A percentile compares a stretch with the other conserved stretches of the same genome.
Conservation (phyloP, 768 basidiomycete genomes). For the Boletus vinaceobasis region DNA sequence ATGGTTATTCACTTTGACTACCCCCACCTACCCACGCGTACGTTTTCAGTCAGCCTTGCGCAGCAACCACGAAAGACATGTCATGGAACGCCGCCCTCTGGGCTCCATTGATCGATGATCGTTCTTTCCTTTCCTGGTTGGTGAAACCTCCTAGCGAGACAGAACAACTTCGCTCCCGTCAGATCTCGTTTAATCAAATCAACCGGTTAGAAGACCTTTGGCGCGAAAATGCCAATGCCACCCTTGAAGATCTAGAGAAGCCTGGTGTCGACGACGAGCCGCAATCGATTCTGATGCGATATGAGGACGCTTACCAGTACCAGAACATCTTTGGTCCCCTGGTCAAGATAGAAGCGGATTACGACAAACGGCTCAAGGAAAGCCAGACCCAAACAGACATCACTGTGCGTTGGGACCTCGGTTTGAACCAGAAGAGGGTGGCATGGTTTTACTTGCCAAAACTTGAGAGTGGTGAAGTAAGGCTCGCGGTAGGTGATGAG, state of each 20-base stretch:
- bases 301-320: slow-evolving; percentile 99
- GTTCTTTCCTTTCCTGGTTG: slow-evolving; percentile 98
- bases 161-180: slow-evolving; percentile 92
- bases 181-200: slow-evolving; percentile 96
- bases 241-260: slow-evolving; percentile 94
- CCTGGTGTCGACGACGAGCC: slow-evolving; percentile 98
- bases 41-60: slow-evolving; percentile 84
- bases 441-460: slow-evolving; percentile 98
- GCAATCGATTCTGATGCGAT: slow-evolving; percentile 82
- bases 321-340: slow-evolving; percentile 99
- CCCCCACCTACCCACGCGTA: neutral
- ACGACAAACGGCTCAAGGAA: slow-evolving; percentile 96
- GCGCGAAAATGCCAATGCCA: slow-evolving; percentile 94
- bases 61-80: slow-evolving; percentile 95
- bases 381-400: slow-evolving; percentile 98
- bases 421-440: slow-evolving; percentile 97
- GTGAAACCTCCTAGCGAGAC: slow-evolving; percentile 96
- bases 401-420: slow-evolving; percentile 94
- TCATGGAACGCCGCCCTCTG: slow-evolving; percentile 98
- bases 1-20: slow-evolving; percentile 22
- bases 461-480: slow-evolving; percentile 95
- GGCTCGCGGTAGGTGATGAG: slow-evolving; percentile 96
- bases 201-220: slow-evolving; percentile 96
- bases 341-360: slow-evolving; percentile 99
- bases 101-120: slow-evolving; percentile 98